Conservation (phyloP, 805 yeast species). For the Ogataea nonfermentans region DNA sequence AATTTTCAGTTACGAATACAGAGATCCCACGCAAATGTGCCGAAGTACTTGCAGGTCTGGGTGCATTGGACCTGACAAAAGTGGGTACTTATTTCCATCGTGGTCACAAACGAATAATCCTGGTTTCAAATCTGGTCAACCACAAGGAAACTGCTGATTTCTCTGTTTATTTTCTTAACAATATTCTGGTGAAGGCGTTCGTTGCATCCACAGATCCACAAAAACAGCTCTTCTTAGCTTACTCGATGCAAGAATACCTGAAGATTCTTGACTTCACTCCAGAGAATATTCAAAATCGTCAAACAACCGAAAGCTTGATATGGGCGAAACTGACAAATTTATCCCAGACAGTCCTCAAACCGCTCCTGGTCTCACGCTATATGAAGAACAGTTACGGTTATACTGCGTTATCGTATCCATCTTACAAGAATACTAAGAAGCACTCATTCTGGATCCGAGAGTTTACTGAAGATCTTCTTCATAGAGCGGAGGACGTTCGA, state of each 20-base stretch:
- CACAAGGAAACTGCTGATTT: slow-evolving; percentile 63
- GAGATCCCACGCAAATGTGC: slow-evolving; percentile 61
- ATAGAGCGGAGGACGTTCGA: slow-evolving; percentile 33
- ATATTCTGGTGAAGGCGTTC: slow-evolving; percentile 75
- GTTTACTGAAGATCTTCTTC: slow-evolving; percentile 65
- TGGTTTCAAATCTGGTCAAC: slow-evolving; percentile 62
- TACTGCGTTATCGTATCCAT: slow-evolving; percentile 57
- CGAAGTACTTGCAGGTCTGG: slow-evolving; percentile 69
- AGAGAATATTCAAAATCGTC: slow-evolving; percentile 20
- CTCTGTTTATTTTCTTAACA: slow-evolving; percentile 61
- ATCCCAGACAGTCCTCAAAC: slow-evolving; percentile 70
- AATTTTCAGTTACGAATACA: slow-evolving; percentile 46
- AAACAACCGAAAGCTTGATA: slow-evolving; percentile 36
- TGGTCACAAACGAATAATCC: slow-evolving; percentile 43
- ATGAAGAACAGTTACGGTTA: slow-evolving; percentile 49
- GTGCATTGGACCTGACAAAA: slow-evolving; percentile 67
- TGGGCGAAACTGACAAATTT: slow-evolving; percentile 67
- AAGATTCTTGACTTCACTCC: slow-evolving; percentile 50
- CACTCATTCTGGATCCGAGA: slow-evolving; percentile 71
- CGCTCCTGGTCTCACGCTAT: slow-evolving; percentile 72
- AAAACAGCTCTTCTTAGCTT: slow-evolving; percentile 79
- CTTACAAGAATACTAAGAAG: slow-evolving; percentile 52
- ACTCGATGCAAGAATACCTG: slow-evolving; percentile 83
- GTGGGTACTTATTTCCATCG: slow-evolving; percentile 37
- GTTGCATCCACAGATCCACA: slow-evolving; percentile 89